Evolutionary conservation across 805 yeast species (phyloP).

Genomic region (Wilhelminamyces savonicus): DNA sequence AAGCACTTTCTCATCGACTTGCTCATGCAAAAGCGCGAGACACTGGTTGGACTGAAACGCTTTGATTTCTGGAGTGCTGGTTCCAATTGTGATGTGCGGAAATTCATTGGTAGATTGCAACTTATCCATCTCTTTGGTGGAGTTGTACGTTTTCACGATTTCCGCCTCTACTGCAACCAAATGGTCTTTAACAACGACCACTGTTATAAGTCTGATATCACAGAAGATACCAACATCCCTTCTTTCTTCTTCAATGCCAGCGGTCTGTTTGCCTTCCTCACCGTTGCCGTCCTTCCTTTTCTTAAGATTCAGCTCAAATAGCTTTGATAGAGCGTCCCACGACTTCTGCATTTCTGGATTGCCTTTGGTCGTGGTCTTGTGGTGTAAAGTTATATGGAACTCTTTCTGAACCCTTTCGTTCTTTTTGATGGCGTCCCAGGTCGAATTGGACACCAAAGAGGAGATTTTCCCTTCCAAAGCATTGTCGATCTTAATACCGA

Average conservation of each 20-base stretch:
- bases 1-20: too few relatives aligned
- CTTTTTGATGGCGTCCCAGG: slow-evolving; percentile 20
- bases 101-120: slow-evolving; percentile 31
- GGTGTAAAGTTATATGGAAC: slow-evolving; percentile 68
- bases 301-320: slow-evolving; percentile 5
- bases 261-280: slow-evolving; percentile 16
- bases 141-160: slow-evolving; percentile 8
- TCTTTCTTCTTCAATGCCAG: slow-evolving; percentile 16
- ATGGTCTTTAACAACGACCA: slow-evolving; percentile 43
- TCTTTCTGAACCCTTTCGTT: slow-evolving; percentile 39
- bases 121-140: slow-evolving; percentile 7
- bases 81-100: slow-evolving; percentile 71
- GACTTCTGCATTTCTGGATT: slow-evolving; percentile 9
- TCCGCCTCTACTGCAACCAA: slow-evolving; percentile 52
- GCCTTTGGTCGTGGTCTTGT: slow-evolving; percentile 16
- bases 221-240: slow-evolving; percentile 21
- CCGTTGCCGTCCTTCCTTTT: slow-evolving; percentile 5
- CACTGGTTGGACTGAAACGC: slow-evolving; percentile 58
- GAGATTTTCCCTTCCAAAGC: slow-evolving; percentile 1
- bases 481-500: slow-evolving; percentile 34
- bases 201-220: slow-evolving; percentile 32
- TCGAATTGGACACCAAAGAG: slow-evolving; percentile 2
- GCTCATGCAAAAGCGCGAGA: too few relatives aligned
- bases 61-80: slow-evolving; percentile 34
- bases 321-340: slow-evolving; percentile 11